Conservation (phyloP, 2,329 filamentous ascomycete genomes). For the Metarhizium album region DNA sequence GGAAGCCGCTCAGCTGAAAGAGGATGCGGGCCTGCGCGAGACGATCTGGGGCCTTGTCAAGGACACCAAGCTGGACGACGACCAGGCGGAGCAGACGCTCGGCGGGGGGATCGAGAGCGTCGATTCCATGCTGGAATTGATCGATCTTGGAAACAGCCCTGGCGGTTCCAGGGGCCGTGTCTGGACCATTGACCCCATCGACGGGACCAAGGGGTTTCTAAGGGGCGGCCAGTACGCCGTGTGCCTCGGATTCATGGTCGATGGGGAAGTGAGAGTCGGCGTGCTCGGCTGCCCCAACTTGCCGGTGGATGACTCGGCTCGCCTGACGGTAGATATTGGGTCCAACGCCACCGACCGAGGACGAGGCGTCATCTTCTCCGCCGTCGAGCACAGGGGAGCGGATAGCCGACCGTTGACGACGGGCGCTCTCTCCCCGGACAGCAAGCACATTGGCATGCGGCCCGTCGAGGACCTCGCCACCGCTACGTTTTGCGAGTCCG, state of each 20-base stretch:
- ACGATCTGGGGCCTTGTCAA: conserved; percentile 77
- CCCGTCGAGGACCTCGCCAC: conserved; percentile 60
- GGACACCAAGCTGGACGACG: conserved; percentile 52
- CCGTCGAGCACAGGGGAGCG: conserved; percentile 68
- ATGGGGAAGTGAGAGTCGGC: conserved; percentile 87
- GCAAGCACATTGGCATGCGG: conserved; percentile 69
- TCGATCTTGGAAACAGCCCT: conserved; percentile 57
- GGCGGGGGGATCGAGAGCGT: conserved; percentile 59
- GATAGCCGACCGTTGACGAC: conserved; percentile 61
- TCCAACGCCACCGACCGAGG: conserved; percentile 63
- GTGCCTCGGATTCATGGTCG: conserved; percentile 81
- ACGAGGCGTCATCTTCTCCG: conserved; percentile 81
- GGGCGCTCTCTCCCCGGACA: conserved; percentile 31
- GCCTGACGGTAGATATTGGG: conserved; percentile 56
- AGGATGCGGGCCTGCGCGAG: conserved; percentile 53
- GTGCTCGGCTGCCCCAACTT: conserved; percentile 94
- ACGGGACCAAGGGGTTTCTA: conserved; percentile 95
- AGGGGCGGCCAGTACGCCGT: conserved; percentile 95
- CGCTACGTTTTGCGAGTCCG: conserved; percentile 92
- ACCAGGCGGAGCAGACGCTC: conserved; percentile 47
- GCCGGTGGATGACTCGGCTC: conserved; percentile 64
- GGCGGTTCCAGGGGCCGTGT: conserved; percentile 69
- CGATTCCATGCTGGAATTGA: conserved; percentile 55
- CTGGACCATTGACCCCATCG: conserved; percentile 95
- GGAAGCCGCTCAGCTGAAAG: conserved; percentile 70